phyloP scores from a whole-genome alignment of 108 stramenopile species.

The Bacterosira constricta region DNA sequence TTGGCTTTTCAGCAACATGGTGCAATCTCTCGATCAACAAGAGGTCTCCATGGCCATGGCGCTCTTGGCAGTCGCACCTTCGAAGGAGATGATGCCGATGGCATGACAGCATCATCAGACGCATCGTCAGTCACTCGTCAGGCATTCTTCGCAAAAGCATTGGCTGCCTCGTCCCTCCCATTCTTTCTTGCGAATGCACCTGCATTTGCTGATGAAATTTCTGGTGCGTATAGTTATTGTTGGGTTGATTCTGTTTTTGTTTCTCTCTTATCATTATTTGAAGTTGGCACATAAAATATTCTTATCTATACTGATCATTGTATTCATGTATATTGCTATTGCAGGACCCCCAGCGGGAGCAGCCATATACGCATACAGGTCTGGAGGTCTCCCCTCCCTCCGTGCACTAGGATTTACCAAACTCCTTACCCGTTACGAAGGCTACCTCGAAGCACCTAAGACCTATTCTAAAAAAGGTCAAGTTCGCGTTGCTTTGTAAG shows the following conservation, averaged over 20 bases:
- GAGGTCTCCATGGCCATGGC: not conserved
- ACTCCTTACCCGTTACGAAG: constrained; percentile 26
- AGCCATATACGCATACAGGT: constrained; percentile 28
- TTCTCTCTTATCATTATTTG: not conserved
- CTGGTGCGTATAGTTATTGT: not conserved
- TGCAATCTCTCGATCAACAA: not conserved
- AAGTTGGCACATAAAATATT: no score
- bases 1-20: not conserved
- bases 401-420: constrained; percentile 22
- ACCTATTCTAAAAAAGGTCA: constrained; percentile 1
- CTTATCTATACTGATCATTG: not conserved
- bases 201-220: constrained; percentile 1
- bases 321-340: no score
- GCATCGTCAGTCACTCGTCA: not conserved
- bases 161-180: not conserved
- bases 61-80: no score
- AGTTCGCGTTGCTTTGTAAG: constrained; percentile 20
- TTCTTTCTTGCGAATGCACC: not conserved
- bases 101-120: not conserved
- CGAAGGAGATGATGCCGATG: not conserved
- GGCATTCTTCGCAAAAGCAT: constrained; percentile 4
- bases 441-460: constrained; percentile 25
- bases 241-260: not conserved
- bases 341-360: not conserved
- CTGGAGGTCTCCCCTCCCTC: constrained; percentile 26